Evolutionary conservation across 495 filamentous ascomycete species (phyloP), one percentile per base, ranked within the genome.

Genomic region (Clavariopsis aquatica): DNA sequence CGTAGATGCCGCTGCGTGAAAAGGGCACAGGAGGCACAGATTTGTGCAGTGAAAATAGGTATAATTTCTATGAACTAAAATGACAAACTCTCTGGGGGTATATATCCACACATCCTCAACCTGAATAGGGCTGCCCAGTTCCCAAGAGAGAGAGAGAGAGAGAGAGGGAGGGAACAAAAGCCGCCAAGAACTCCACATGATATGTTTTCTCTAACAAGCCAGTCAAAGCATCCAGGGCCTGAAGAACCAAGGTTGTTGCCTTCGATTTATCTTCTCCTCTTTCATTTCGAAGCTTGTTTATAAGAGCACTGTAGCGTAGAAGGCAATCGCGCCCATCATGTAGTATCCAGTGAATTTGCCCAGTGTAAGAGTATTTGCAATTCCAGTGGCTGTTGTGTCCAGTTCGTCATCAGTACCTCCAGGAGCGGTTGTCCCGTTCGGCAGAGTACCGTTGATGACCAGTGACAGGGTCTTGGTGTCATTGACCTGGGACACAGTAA

Each of bases 371-470:
- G 38, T n/a, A 17, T 43, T 43, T n/a, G 15, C 13, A 17, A 43
- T 8, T 43, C 38, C 38, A 43, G 5, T 9, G 4, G 23, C 8
- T 58, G 41, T 69, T 75, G 15, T 63, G 72, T 27, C 71, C 17
- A 71, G 78, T 10, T 74, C 66, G 47, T 77, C 76, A 49, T 84
- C 82, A 12, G 72, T 76, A 24, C 83, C 85, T 23, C 85, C 84
- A 15, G 81, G 72, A 4, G 84, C 82, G 0, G 90, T 92, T 1
- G 93, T 96, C 26, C 89, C 92, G 69, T 94, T 94, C 20, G 89
- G 85, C 49, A 97, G 75, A 0, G 91, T 92, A 12, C 94, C 94
- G 66, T 95, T 94, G 74, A 97, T 80, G 55, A 91, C 78, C 62
- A 97, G 84, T 19, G 84, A 92, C 47, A 75, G n/a, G n/a, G n/a